Evolutionary conservation across 2,329 filamentous ascomycete species (phyloP).

Genomic region (Juglanconis juglandina): DNA sequence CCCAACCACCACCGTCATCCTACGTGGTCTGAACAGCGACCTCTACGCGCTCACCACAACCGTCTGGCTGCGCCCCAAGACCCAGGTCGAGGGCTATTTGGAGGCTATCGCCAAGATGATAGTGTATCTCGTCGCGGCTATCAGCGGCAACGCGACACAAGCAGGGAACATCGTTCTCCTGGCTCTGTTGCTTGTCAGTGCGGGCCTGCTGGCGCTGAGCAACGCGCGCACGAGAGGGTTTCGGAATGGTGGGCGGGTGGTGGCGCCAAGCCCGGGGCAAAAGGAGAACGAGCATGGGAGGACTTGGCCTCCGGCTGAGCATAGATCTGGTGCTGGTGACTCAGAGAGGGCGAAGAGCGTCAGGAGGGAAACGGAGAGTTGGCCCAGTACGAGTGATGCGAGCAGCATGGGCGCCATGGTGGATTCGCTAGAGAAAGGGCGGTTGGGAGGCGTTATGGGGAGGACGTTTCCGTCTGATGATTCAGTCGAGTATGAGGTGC

Average conservation of each 20-base stretch:
- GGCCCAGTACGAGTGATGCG: slow-evolving; percentile 16
- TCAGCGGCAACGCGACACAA: slow-evolving; percentile 54
- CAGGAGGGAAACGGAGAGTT: slow-evolving; percentile 2
- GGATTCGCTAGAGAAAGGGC: slow-evolving; percentile 23
- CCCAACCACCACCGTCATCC: slow-evolving; percentile 33
- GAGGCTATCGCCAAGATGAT: slow-evolving; percentile 53
- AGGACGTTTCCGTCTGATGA: slow-evolving; percentile 1
- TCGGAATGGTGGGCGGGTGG: slow-evolving; percentile 48
- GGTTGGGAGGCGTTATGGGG: neutral
- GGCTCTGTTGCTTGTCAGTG: slow-evolving; percentile 48
- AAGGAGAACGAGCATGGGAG: neutral
- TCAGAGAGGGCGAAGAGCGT: neutral
- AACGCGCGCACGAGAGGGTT: slow-evolving; percentile 48
- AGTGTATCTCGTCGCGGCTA: slow-evolving; percentile 54
- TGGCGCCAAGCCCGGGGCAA: slow-evolving; percentile 28
- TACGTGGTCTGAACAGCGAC: slow-evolving; percentile 53
- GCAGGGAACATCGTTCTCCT: slow-evolving; percentile 50
- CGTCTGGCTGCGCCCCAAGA: slow-evolving; percentile 52
- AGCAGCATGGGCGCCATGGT: slow-evolving; percentile 13
- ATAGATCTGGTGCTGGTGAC: neutral
- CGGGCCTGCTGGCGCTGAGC: slow-evolving; percentile 50
- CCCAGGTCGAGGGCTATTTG: slow-evolving; percentile 46
- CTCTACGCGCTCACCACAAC: slow-evolving; percentile 58
- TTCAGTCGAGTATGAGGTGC: slow-evolving; percentile 11
- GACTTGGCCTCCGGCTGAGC: neutral